A percentile compares a stretch with the other conserved stretches of the same genome.
phyloP scores from a whole-genome alignment of 164 flowering plant genomes.

The Aristolochia californica region DNA sequence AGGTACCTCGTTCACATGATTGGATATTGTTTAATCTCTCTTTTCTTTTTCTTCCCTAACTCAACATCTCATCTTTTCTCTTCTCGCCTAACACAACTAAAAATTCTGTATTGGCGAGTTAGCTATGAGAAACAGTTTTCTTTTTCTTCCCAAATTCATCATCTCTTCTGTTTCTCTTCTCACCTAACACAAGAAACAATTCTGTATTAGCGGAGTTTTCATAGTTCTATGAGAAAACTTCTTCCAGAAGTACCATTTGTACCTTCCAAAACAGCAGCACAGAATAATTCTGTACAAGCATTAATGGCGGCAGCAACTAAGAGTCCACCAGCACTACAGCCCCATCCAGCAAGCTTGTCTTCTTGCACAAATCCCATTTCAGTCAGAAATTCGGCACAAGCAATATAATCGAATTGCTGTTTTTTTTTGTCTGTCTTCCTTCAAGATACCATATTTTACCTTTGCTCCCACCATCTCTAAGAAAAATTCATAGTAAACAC shows the following conservation, averaged over 20 bases:
- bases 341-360: constrained; percentile 88
- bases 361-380: constrained; percentile 56
- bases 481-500: no score
- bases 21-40: no score
- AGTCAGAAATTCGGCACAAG: constrained; percentile 69
- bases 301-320: constrained; percentile 87
- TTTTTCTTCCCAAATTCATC: no score
- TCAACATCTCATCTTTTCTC: no score
- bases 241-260: background rate
- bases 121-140: no score
- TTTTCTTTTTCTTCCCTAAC: no score
- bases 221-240: background rate
- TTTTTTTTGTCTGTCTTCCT: constrained; percentile 58
- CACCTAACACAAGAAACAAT: no score
- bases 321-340: constrained; percentile 92
- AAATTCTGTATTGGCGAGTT: no score
- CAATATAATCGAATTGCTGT: constrained; percentile 74
- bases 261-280: constrained; percentile 90
- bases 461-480: constrained; percentile 87
- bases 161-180: no score
- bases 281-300: constrained; percentile 58
- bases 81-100: no score
- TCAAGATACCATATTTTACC: constrained; percentile 86
- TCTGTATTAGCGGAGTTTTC: background rate
- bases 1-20: no score